Percentiles rank a stretch among this genome's conserved stretches.
phyloP scores from a whole-genome alignment of 75 land plant genomes.

The Picea sitchensis region DNA sequence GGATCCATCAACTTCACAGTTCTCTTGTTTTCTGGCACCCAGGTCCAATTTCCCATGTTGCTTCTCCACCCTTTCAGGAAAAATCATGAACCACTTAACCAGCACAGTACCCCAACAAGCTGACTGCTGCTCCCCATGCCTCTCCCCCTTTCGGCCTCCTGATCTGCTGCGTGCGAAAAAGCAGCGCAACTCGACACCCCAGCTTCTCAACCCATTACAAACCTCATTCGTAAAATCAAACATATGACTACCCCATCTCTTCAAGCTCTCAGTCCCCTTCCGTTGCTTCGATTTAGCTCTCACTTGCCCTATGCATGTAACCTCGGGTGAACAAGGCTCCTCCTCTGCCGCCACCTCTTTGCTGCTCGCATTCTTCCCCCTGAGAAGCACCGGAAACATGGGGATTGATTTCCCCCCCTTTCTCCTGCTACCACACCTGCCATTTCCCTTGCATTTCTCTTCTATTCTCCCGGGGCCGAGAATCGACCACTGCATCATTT shows the following conservation, averaged over 20 bases:
- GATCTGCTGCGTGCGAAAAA: slow-evolving; percentile 37
- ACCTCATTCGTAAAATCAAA: slow-evolving; percentile 11
- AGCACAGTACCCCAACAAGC: slow-evolving; percentile 21
- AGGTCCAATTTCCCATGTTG: slow-evolving; percentile 5
- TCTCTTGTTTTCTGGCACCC: slow-evolving; percentile 24
- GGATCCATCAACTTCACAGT: background rate
- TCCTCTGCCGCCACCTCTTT: slow-evolving; percentile 32
- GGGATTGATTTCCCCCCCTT: slow-evolving; percentile 44
- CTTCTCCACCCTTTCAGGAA: slow-evolving; percentile 41
- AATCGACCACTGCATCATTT: slow-evolving; percentile 24
- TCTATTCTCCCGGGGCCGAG: slow-evolving; percentile 44
- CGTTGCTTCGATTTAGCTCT: slow-evolving; percentile 58
- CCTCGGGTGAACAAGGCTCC: slow-evolving; percentile 76
- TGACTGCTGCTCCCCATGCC: background rate
- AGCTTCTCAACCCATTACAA: slow-evolving; percentile 42
- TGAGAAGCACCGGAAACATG: slow-evolving; percentile 33
- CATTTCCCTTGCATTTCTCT: slow-evolving; percentile 20
- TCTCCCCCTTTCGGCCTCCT: background rate
- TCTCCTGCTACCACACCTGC: slow-evolving; percentile 14
- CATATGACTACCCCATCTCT: slow-evolving; percentile 42
- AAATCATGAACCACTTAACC: slow-evolving; percentile 49
- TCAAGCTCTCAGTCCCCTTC: slow-evolving; percentile 30
- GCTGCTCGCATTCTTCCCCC: slow-evolving; percentile 27
- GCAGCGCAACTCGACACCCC: slow-evolving; percentile 57
- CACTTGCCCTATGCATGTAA: slow-evolving; percentile 92